Base-by-base conservation (phyloP, 768 basidiomycete genomes). In the Cystobasidium tubakii region DNA sequence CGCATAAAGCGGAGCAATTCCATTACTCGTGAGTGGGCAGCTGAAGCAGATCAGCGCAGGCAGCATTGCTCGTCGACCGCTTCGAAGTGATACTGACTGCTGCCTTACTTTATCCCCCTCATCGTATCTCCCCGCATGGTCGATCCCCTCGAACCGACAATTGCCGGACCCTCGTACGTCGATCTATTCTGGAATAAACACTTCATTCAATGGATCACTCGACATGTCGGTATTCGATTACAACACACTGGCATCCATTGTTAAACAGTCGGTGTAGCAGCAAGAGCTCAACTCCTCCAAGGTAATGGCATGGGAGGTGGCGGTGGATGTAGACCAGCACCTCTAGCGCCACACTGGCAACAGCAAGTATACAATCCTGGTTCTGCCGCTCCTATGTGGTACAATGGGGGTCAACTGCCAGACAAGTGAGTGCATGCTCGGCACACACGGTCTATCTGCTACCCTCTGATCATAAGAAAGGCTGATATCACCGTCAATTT, bases 201-300 rank as follows among this genome's bases (percentile, higher is more conserved):
- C 17, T 7, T 42, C 17, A 42, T 42, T 7, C 42, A 42, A 42
- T 42, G n/a, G n/a, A n/a, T n/a, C n/a, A n/a, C n/a, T n/a, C n/a
- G n/a, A n/a, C n/a, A n/a, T n/a, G n/a, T n/a, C n/a, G n/a, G n/a
- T n/a, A n/a, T n/a, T n/a, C n/a, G n/a, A n/a, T n/a, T n/a, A n/a
- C n/a, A n/a, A n/a, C n/a, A n/a, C n/a, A n/a, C n/a, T n/a, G n/a
- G n/a, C n/a, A n/a, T n/a, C n/a, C n/a, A n/a, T n/a, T n/a, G n/a
- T n/a, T n/a, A n/a, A n/a, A 23, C 69, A 71, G 69, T 71, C 36
- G 69, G 69, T 10, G 69, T 71, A 12, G 53, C 69, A 31, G 50
- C 69, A n/a, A 23, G 69, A 36, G 69, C 69, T 36, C 55, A 55
- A 21, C n/a, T 71, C 25, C 55, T 71, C 23, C 39, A 42, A 67